Conservation (phyloP, 257 asterid species). For the Solanum peruvianum region DNA sequence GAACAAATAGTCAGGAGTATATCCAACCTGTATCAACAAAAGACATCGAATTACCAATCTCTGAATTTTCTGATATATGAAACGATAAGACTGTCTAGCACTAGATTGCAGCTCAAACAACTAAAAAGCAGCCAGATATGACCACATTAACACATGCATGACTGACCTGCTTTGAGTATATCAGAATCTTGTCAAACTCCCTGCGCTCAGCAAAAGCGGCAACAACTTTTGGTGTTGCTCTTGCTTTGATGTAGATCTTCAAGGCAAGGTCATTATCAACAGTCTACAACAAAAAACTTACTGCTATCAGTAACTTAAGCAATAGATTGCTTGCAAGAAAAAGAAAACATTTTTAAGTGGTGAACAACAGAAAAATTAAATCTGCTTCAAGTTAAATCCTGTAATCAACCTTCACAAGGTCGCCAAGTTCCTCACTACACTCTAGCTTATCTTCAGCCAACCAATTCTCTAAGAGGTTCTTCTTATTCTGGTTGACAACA, state of each 20-base stretch:
- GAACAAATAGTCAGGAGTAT: conserved; percentile 92
- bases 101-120: background rate
- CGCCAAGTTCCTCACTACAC: conserved; percentile 99
- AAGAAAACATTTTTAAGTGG: background rate
- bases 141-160: background rate
- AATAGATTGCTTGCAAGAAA: background rate
- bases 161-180: conserved; percentile 94
- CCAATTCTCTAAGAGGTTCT: conserved; percentile 96
- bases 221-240: conserved; percentile 98
- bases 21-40: conserved; percentile 70
- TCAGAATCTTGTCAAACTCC: conserved; percentile 94
- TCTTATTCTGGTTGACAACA: conserved; percentile 96
- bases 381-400: background rate
- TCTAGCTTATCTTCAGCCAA: conserved; percentile 97
- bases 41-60: background rate
- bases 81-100: background rate
- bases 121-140: background rate
- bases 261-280: conserved; percentile 99
- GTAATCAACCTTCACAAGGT: conserved; percentile 83
- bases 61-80: background rate
- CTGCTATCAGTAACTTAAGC: background rate
- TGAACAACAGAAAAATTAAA: background rate
- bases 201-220: conserved; percentile 99
- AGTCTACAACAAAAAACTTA: conserved; percentile 39
- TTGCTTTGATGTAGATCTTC: conserved; percentile 94